Evolutionary conservation across 2,329 filamentous ascomycete species (phyloP).

Genomic region (Microdochium trichocladiopsis): DNA sequence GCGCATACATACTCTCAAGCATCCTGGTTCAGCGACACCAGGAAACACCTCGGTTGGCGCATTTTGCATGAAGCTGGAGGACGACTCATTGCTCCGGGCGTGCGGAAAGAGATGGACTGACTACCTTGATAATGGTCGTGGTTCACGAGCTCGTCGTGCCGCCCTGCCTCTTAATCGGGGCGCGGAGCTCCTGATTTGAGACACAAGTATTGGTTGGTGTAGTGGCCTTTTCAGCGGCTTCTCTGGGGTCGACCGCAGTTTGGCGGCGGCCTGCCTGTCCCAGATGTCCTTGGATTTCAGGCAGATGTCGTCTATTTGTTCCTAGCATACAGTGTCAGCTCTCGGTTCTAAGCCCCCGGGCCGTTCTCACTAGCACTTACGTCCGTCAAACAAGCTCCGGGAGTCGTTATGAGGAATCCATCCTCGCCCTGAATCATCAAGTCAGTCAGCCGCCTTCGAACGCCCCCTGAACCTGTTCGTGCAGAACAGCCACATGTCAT

Average conservation of each 20-base stretch:
- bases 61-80: too few species aligned
- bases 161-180: too few species aligned
- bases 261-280: conserved; percentile 48
- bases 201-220: conserved; percentile 47
- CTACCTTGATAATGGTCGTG: too few species aligned
- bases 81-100: too few species aligned
- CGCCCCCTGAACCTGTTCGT: conserved; percentile 5
- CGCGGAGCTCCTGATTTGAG: conserved; percentile 24
- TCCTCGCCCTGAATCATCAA: conserved; percentile 43
- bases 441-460: too few species aligned
- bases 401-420: conserved; percentile 52
- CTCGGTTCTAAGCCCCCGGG: not conserved
- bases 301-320: conserved; percentile 58
- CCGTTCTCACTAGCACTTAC: conserved; percentile 29
- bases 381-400: conserved; percentile 51
- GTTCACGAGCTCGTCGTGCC: too few species aligned
- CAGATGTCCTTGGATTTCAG: conserved; percentile 50
- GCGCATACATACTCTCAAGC: too few species aligned
- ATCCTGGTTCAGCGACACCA: too few species aligned
- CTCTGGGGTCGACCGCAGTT: conserved; percentile 34
- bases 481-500: conserved; percentile 13
- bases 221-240: conserved; percentile 48
- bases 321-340: conserved; percentile 28
- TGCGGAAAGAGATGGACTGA: too few species aligned
- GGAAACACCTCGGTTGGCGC: too few species aligned